phyloP scores from a whole-genome alignment of 345 rosid species.

The Turnera subulata region DNA sequence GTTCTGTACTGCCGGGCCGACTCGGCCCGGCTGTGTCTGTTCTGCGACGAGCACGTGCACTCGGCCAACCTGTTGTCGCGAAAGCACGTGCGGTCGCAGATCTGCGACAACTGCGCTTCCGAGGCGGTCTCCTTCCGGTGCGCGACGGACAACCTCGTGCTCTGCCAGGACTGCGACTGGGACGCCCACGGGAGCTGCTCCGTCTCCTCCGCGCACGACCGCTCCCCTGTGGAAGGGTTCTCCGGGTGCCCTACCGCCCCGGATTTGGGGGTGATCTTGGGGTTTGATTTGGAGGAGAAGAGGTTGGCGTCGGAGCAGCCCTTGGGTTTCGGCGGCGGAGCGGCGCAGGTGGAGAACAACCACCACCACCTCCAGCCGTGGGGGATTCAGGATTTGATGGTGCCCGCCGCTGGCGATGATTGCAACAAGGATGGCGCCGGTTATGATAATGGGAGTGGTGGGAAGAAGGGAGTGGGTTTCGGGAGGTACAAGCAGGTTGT shows the following conservation, averaged over 20 bases:
- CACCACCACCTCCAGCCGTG: slow-evolving; percentile 40
- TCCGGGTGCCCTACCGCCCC: slow-evolving; percentile 61
- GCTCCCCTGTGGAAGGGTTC: slow-evolving; percentile 53
- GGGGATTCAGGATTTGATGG: slow-evolving; percentile 52
- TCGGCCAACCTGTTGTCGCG: slow-evolving; percentile 72
- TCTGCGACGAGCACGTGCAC: slow-evolving; percentile 91
- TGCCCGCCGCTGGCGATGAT: slow-evolving; percentile 50
- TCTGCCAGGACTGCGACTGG: slow-evolving; percentile 70
- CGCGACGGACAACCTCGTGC: slow-evolving; percentile 49
- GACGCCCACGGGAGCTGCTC: slow-evolving; percentile 70
- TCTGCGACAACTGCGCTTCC: slow-evolving; percentile 66
- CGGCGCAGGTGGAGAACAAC: slow-evolving; percentile 16
- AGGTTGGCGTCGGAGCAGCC: slow-evolving; percentile 24
- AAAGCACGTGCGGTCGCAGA: slow-evolving; percentile 88
- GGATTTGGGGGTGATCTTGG: slow-evolving; percentile 61
- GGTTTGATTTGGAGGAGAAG: slow-evolving; percentile 42
- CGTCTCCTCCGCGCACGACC: slow-evolving; percentile 60
- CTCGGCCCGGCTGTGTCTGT: slow-evolving; percentile 78
- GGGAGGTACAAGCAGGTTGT: slow-evolving; percentile 58
- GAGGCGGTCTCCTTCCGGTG: slow-evolving; percentile 69
- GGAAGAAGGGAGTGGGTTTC: slow-evolving; percentile 24
- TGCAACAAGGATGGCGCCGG: not conserved
- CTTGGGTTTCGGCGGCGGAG: slow-evolving; percentile 3
- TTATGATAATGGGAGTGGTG: not conserved
- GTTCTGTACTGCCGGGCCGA: slow-evolving; percentile 85